Percentiles rank a stretch among this genome's conserved stretches.
Evolutionary conservation across 768 basidiomycete species (phyloP).

Genomic region (Cyclocybe cylindracea): DNA sequence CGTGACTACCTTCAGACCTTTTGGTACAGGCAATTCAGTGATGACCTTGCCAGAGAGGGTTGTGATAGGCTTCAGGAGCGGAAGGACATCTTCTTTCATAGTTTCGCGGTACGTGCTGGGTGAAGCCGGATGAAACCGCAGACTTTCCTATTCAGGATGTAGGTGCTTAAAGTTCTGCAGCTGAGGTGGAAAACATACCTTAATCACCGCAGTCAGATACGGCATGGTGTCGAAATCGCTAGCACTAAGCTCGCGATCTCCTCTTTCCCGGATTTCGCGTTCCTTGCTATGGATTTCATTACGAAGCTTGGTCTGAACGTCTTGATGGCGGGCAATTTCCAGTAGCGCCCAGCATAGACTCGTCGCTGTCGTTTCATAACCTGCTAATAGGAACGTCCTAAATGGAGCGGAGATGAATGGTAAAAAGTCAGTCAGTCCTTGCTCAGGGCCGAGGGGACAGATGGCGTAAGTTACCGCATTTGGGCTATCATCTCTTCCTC

Average conservation of each 20-base stretch:
- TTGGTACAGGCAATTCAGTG: constrained; percentile 48
- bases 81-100: constrained; percentile 54
- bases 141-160: constrained; percentile 36
- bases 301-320: constrained; percentile 62
- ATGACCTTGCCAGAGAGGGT: constrained; percentile 45
- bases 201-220: constrained; percentile 45
- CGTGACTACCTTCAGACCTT: constrained; percentile 48
- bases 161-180: neutral
- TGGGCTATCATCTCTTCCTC: constrained; percentile 49
- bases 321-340: constrained; percentile 58
- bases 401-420: constrained; percentile 1
- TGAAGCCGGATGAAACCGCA: constrained; percentile 45
- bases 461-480: constrained; percentile 43
- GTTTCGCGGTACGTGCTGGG: constrained; percentile 39
- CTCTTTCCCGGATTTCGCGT: constrained; percentile 33
- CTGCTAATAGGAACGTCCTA: constrained; percentile 54
- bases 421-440: constrained; percentile 38
- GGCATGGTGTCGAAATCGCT: constrained; percentile 52
- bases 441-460: constrained; percentile 36
- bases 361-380: constrained; percentile 64
- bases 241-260: constrained; percentile 37
- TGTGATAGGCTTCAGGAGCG: constrained; percentile 53
- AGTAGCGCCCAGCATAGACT: constrained; percentile 62
- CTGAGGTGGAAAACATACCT: constrained; percentile 27
- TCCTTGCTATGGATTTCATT: constrained; percentile 52